These are phyloP conservation scores for Capsaspora owczarzaki DNA, from an alignment of 78 protist species.

Conservation along the genomic window DNA sequence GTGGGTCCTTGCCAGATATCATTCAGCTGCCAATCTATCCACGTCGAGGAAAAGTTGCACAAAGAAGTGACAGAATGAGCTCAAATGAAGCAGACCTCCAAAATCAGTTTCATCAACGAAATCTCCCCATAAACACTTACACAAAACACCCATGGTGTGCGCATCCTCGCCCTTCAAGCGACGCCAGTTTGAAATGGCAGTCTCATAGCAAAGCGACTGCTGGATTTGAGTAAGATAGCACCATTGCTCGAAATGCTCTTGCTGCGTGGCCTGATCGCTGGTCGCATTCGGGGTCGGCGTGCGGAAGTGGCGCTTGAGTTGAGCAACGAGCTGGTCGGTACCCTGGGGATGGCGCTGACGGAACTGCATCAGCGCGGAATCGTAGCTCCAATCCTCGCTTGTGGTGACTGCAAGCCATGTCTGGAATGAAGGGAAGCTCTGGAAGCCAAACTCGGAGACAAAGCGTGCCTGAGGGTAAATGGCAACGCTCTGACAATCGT, in stretches of 20 bases:
- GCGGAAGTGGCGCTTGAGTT: background rate
- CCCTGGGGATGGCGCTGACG: background rate
- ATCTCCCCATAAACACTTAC: too few relatives aligned
- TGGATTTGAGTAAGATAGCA: conserved; percentile 32
- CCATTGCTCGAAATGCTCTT: conserved; percentile 8
- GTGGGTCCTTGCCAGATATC: conserved; percentile 68
- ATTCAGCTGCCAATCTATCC: conserved; percentile 62
- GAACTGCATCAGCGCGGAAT: background rate
- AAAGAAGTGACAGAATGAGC: too few relatives aligned
- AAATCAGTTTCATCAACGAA: too few relatives aligned
- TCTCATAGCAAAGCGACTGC: conserved; percentile 40
- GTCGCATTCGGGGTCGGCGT: background rate
- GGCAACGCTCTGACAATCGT: conserved; percentile 2
- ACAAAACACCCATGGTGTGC: conserved; percentile 59
- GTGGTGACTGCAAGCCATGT: too few relatives aligned
- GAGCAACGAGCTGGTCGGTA: background rate
- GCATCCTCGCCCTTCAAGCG: background rate
- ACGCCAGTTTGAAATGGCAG: background rate
- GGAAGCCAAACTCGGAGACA: conserved; percentile 76
- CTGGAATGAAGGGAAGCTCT: background rate
- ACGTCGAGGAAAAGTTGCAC: too few relatives aligned
- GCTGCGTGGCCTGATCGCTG: too few relatives aligned
- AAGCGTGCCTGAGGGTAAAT: conserved; percentile 39
- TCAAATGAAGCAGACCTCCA: too few relatives aligned
- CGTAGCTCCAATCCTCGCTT: too few relatives aligned